Percentiles rank a stretch among this genome's conserved stretches.
Conservation (phyloP, 805 yeast species). For the Jamesozyma jinghongensis region DNA sequence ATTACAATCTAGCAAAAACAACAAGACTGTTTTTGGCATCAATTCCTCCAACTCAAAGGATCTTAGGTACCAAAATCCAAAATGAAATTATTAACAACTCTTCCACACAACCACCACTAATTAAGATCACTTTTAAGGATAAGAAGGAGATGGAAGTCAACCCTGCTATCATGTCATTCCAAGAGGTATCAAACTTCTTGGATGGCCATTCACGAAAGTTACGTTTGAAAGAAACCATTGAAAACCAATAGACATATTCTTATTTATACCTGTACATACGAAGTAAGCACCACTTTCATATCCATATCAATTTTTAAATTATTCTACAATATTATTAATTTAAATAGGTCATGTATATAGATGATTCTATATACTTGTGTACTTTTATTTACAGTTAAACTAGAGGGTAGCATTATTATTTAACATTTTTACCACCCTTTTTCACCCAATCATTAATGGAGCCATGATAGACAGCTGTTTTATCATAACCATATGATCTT, state of each 20-base stretch:
- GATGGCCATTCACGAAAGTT: slow-evolving; percentile 78
- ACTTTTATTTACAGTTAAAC: slow-evolving; percentile 2
- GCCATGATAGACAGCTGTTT: slow-evolving; percentile 81
- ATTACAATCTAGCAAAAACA: slow-evolving; percentile 45
- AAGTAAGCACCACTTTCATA: neutral
- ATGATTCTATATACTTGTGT: too few relatives aligned
- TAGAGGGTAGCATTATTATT: neutral
- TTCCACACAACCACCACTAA: slow-evolving; percentile 50
- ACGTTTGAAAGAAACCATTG: slow-evolving; percentile 63
- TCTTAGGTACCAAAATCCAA: slow-evolving; percentile 47
- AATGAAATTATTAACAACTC: slow-evolving; percentile 46
- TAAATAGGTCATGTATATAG: too few relatives aligned
- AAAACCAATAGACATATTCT: slow-evolving; percentile 18
- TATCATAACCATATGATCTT: slow-evolving; percentile 75
- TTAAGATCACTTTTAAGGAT: slow-evolving; percentile 73
- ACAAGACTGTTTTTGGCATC: slow-evolving; percentile 73
- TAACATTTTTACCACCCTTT: slow-evolving; percentile 13
- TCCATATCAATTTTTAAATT: too few relatives aligned
- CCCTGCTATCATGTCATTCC: slow-evolving; percentile 47
- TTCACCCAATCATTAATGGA: slow-evolving; percentile 80
- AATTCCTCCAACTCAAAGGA: slow-evolving; percentile 67
- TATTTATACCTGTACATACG: neutral
- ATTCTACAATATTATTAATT: too few relatives aligned
- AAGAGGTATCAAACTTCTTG: slow-evolving; percentile 56
- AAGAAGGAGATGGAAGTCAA: slow-evolving; percentile 60